Evolutionary conservation across 495 filamentous ascomycete genomes (phyloP).

Genomic region (Penicillium antarcticum): DNA sequence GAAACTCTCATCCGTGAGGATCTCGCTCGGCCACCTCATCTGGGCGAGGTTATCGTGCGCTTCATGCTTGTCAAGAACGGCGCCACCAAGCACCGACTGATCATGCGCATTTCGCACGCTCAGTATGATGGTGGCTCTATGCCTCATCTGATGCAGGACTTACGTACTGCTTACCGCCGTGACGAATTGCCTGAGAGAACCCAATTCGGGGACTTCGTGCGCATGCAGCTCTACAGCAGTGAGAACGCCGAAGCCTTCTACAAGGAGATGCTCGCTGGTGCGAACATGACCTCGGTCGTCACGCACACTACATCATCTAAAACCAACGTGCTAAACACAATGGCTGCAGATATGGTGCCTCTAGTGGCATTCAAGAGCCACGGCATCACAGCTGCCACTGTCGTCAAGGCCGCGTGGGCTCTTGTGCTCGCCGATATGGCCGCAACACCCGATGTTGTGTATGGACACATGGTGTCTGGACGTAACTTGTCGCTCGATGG

Average conservation of each 20-base stretch:
- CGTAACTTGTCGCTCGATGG: conserved; percentile 26
- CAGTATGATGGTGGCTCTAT: conserved; percentile 32
- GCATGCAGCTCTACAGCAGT: conserved; percentile 10
- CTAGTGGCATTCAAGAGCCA: conserved; percentile 17
- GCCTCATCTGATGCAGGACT: conserved; percentile 19
- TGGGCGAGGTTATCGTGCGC: conserved; percentile 52
- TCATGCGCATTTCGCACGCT: conserved; percentile 27
- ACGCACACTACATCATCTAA: conserved; percentile 14
- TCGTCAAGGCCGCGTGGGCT: conserved; percentile 45
- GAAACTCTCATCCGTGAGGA: conserved; percentile 30
- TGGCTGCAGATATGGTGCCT: conserved; percentile 17
- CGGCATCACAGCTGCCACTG: conserved; percentile 22
- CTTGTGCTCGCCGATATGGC: conserved; percentile 40
- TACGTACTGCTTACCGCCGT: conserved; percentile 12
- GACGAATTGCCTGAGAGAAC: conserved; percentile 22
- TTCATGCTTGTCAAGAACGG: conserved; percentile 47
- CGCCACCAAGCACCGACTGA: conserved; percentile 40
- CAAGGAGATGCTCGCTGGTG: conserved; percentile 28
- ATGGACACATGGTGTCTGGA: conserved; percentile 38
- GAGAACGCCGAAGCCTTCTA: conserved; percentile 29
- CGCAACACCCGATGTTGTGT: conserved; percentile 39
- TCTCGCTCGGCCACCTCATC: conserved; percentile 37
- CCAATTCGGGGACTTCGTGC: conserved; percentile 52
- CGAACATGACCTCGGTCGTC: conserved; percentile 27
- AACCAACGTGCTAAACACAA: conserved; percentile 21